phyloP scores from a whole-genome alignment of 2,329 filamentous ascomycete species.

The Diaporthe vexans region DNA sequence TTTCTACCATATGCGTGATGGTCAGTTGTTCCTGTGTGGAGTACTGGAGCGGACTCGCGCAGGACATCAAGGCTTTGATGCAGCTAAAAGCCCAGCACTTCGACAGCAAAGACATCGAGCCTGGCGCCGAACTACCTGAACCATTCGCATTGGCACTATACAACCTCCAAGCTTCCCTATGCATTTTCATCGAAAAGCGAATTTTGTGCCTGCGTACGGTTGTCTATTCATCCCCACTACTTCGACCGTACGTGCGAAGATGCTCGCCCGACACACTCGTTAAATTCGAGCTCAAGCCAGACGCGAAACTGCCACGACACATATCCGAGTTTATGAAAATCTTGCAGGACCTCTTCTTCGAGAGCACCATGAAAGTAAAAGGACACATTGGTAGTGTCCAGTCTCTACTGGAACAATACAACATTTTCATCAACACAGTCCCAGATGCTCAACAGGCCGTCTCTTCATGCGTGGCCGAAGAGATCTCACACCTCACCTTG shows the following conservation, averaged over 20 bases:
- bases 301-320: too few relatives aligned
- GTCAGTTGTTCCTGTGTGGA: neutral
- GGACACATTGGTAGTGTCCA: neutral
- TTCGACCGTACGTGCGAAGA: too few relatives aligned
- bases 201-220: rapidly evolving
- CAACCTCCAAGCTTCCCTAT: too few relatives aligned
- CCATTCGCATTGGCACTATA: neutral
- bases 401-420: neutral
- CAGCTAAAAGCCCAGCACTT: neutral
- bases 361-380: rapidly evolving
- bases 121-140: neutral
- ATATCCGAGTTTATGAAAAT: neutral
- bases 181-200: too few relatives aligned
- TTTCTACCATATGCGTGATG: rapidly evolving
- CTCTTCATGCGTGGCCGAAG: neutral
- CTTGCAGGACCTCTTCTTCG: neutral
- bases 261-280: too few relatives aligned
- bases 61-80: neutral
- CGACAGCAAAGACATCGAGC: neutral
- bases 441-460: neutral
- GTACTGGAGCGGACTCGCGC: neutral
- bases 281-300: too few relatives aligned
- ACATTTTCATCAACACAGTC: neutral
- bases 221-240: neutral
- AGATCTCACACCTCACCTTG: neutral